Evolutionary conservation across 2,329 filamentous ascomycete genomes (phyloP), one percentile per base, ranked within the genome.

Genomic region (Zymoseptoria passerinii): DNA sequence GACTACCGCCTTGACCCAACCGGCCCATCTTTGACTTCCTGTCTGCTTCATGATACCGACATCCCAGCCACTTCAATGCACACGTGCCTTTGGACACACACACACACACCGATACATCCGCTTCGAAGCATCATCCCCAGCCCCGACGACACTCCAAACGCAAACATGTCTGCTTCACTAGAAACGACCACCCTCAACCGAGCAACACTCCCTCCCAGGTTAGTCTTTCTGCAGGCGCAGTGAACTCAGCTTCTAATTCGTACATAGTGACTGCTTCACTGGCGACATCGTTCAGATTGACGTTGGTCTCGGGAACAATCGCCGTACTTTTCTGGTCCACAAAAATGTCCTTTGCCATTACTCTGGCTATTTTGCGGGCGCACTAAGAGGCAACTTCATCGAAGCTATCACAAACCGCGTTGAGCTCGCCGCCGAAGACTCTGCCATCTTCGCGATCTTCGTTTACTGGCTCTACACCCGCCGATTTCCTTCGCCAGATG

Each of bases 381-480:
- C 23, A 2, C 50, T 20, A 2, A 28, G n/a, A n/a, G 50, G 23
- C 7, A 10, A 28, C 6, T 23, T 50, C 48, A 10, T n/a, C 23
- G 16, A 28, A 27, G 20, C 50, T 10, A 28, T 6, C 19, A n/a
- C 28, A 5, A 28, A 52, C 1, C 50, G 7, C 50, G 27, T n/a
- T 8, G 16, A 27, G 10, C 18, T n/a, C 23, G 16, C 28, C 7
- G 4, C 18, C 5, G 56, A 62, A 28, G 58, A 62, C 13, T 40
- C 48, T 13, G 1, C n/a, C 0, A 57, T 35, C 18, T 62, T 65
- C 58, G 28, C 57, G 6, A 8, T 23, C 3, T 63, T 63, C 44
- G 35, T 57, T 1, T 20, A 50, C 18, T 64, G 60, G 59, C 27
- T 61, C 2, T 63, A 65, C 52, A 56, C 56, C 8, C 50, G 59